These are phyloP conservation scores for Linanthus parryae DNA, from an alignment of 148 eudicot genomes.

Conservation along the genomic window DNA sequence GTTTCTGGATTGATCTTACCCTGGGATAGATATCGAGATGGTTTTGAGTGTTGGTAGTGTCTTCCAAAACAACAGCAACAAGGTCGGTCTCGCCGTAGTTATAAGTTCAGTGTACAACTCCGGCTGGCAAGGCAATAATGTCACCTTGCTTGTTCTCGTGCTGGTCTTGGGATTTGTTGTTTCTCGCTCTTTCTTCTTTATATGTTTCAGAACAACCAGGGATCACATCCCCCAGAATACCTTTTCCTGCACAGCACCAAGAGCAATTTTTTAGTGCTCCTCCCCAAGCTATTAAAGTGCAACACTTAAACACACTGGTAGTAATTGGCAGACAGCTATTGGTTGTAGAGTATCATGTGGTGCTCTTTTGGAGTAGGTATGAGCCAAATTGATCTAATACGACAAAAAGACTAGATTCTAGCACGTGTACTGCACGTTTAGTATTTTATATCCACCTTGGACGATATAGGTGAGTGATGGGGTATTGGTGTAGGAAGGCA, in stretches of 20 bases:
- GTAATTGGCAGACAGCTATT: no score
- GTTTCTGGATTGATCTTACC: constrained; percentile 21
- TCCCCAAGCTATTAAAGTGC: no score
- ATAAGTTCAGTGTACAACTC: constrained; percentile 67
- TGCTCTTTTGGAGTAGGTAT: no score
- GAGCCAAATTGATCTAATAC: no score
- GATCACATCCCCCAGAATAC: constrained; percentile 40
- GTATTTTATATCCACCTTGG: constrained; percentile 60
- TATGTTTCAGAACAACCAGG: constrained; percentile 82
- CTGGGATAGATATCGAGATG: constrained; percentile 65
- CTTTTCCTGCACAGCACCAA: constrained; percentile 65
- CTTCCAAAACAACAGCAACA: constrained; percentile 32
- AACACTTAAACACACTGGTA: no score
- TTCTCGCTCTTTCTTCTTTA: constrained; percentile 12
- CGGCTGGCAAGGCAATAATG: constrained; percentile 54
- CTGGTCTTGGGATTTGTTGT: constrained; percentile 34
- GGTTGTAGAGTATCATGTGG: no score
- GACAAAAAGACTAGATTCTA: no score
- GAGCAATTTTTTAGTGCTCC: no score
- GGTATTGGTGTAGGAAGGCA: constrained; percentile 56
- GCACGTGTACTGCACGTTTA: no score
- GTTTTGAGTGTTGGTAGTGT: constrained; percentile 50
- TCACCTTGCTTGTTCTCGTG: constrained; percentile 79
- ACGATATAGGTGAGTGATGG: constrained; percentile 42
- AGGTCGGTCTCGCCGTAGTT: constrained; percentile 62